Base-by-base conservation (phyloP, 2,329 filamentous ascomycete species). In the Zalaria sp. region DNA sequence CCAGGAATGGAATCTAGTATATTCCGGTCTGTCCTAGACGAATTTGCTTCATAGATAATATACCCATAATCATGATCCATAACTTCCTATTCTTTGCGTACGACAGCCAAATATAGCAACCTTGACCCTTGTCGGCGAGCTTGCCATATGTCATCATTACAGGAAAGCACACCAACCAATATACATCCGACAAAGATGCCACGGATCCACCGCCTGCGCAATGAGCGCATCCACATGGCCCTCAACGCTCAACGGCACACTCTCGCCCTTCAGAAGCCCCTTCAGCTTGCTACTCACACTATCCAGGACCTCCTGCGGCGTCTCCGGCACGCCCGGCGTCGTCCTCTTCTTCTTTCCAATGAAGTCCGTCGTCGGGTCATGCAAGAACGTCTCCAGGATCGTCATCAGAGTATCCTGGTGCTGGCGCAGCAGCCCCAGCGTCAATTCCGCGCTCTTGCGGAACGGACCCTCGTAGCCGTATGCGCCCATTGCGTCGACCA, bases 331-430 rank as follows among this genome's bases (percentile, higher is more conserved):
- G 55, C 72, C 59, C 5, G 58, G 57, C 40, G 68, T 67, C 39
- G 65, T 68, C 50, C 68, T 68, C 54, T 70, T 72, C 63, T 73
- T 63, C 48, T 82, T 86, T 40, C 81, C 81, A 53, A 95, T 77
- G 47, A 96, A 78, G 56, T 99, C 93, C 8, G 94, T 79, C 9
- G 93, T 96, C 0, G 91, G 91, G 58, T 99, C 91, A 57, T 98
- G 88, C 49, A 98, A 75, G 57, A 98, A 99, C 0, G 91, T 88
- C 65, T 98, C 93, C 1, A 99, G 71, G 39, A 98, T 89, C 0
- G 89, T 95, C 80, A 98, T 94, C 44, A 98, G 68, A 34, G 89
- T 94, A 62, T 98, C 93, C 60, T 95, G 83, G 55, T 95, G 87
- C 58, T 93, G 83, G 1, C 91, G 75, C 6, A 96, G 70, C 27